A percentile compares a stretch with the other conserved stretches of the same genome.
Conservation (phyloP, 176 grass and related monocot species). For the bread wheat (Triticum aestivum) region DNA sequence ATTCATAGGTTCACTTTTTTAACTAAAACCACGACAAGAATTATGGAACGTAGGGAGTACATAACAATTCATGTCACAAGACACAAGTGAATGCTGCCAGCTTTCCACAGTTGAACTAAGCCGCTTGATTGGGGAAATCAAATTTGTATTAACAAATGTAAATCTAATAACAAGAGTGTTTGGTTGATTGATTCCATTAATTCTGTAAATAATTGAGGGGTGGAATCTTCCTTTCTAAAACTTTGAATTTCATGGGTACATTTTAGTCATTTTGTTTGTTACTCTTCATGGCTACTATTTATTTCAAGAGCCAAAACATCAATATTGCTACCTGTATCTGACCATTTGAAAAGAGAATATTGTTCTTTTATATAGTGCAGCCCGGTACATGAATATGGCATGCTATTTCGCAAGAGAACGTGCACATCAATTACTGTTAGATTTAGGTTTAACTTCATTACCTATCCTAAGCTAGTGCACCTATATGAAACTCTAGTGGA, state of each 20-base stretch:
- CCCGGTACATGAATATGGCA: not conserved
- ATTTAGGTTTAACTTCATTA: too few species aligned
- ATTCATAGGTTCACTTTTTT: too few species aligned
- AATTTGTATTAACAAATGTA: not conserved
- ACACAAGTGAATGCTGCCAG: not conserved
- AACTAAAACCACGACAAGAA: too few species aligned
- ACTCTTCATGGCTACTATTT: not conserved
- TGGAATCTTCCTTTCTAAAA: not conserved
- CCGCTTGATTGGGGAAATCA: not conserved
- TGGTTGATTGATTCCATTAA: not conserved
- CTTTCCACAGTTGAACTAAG: not conserved
- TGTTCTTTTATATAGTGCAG: not conserved
- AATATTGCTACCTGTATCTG: not conserved
- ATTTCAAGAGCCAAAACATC: slow-evolving; percentile 2
- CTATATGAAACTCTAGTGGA: too few species aligned
- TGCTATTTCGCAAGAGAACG: not conserved
- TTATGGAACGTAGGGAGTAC: too few species aligned
- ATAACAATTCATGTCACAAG: not conserved
- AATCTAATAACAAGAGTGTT: not conserved
- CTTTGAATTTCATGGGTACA: not conserved
- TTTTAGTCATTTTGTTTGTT: not conserved
- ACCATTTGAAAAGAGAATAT: not conserved
- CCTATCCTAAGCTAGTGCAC: too few species aligned
- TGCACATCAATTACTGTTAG: not conserved
- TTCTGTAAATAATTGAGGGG: not conserved